Evolutionary conservation across 805 yeast species (phyloP).

Genomic region (Ogataea corticis): DNA sequence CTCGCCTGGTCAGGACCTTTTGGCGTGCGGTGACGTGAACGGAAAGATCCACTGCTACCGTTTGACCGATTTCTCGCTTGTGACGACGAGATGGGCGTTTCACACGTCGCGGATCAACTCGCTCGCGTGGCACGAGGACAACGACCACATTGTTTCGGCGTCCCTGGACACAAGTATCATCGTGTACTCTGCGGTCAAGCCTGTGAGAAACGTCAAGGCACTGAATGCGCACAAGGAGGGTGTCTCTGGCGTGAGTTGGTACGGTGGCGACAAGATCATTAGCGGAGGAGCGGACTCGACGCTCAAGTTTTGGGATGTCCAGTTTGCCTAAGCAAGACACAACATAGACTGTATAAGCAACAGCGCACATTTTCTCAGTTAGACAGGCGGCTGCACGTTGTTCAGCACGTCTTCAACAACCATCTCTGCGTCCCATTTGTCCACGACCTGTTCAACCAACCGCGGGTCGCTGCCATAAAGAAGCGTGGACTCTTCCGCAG

Average conservation of each 20-base stretch:
- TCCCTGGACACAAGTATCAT: slow-evolving; percentile 82
- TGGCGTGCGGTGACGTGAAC: slow-evolving; percentile 83
- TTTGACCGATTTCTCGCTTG: slow-evolving; percentile 50
- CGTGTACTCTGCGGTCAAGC: slow-evolving; percentile 75
- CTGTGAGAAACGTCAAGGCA: slow-evolving; percentile 72
- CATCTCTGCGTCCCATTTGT: slow-evolving; percentile 46
- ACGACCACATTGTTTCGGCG: slow-evolving; percentile 71
- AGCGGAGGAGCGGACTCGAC: slow-evolving; percentile 83
- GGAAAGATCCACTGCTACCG: slow-evolving; percentile 85
- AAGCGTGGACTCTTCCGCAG: slow-evolving; percentile 51
- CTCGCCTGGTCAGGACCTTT: slow-evolving; percentile 65
- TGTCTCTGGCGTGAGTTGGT: slow-evolving; percentile 74
- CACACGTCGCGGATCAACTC: slow-evolving; percentile 81
- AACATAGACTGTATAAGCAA: no score
- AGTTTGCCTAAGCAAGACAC: slow-evolving; percentile 3
- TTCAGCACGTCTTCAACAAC: slow-evolving; percentile 53
- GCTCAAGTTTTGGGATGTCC: slow-evolving; percentile 69
- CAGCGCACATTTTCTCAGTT: slow-evolving; percentile 6
- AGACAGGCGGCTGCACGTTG: slow-evolving; percentile 54
- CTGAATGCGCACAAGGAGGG: slow-evolving; percentile 90
- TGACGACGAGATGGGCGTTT: slow-evolving; percentile 94
- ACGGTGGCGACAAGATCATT: slow-evolving; percentile 47
- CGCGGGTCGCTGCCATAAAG: slow-evolving; percentile 56
- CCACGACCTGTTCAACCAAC: slow-evolving; percentile 41
- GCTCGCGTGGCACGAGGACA: slow-evolving; percentile 77